Conservation (phyloP, 768 basidiomycete species). For the Phanerochaete sordida region DNA sequence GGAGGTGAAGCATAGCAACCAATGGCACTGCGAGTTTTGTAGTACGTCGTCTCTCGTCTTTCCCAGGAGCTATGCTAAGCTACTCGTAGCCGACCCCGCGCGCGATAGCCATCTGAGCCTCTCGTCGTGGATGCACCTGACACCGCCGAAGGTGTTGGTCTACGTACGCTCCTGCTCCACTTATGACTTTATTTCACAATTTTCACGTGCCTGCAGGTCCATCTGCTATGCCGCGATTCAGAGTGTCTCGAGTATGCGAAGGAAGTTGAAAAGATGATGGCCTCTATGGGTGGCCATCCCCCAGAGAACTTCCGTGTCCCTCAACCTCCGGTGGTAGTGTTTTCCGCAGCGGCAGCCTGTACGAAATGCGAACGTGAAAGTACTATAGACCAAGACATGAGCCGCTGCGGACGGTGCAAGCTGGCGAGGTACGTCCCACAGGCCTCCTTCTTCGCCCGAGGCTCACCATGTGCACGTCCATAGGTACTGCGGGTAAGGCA, state of each 20-base stretch:
- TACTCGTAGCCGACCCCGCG: conserved; percentile 9
- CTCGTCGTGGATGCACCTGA: conserved; percentile 11
- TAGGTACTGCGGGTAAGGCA: not conserved
- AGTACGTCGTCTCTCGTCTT: not conserved
- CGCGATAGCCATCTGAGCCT: conserved; percentile 12
- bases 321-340: not conserved
- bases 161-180: conserved; percentile 8
- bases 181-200: not conserved
- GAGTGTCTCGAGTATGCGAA: conserved; percentile 1
- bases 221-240: conserved; percentile 11
- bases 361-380: conserved; percentile 13
- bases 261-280: not conserved
- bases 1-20: not conserved
- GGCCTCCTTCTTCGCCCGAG: not conserved
- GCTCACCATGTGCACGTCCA: not conserved
- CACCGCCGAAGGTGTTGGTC: conserved; percentile 8
- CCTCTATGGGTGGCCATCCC: not conserved
- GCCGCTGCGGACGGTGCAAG: conserved; percentile 13
- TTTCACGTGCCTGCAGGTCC: conserved; percentile 3
- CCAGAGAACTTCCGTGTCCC: not conserved
- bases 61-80: not conserved
- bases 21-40: conserved; percentile 3
- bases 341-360: conserved; percentile 15
- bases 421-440: conserved; percentile 9
- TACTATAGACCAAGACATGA: not conserved